These are phyloP conservation scores for Acanthamoeba castellanii DNA, from an alignment of 208 protist species.

Conservation along the genomic window DNA sequence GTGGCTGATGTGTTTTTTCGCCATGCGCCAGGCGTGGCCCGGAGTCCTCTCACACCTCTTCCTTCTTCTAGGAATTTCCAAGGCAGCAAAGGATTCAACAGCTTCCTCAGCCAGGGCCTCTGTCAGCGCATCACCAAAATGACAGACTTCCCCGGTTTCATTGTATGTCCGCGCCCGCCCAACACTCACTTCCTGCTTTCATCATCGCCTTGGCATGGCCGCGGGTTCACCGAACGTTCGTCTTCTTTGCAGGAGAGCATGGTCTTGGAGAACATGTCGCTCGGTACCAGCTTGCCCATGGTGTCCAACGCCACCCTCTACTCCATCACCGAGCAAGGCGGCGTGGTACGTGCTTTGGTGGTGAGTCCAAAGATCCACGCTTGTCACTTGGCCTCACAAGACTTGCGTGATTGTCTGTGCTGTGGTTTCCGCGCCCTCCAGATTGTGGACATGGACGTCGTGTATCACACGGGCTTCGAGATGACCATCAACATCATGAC, in stretches of 20 bases:
- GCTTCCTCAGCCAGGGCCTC: slow-evolving; percentile 39
- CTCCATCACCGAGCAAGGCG: slow-evolving; percentile 61
- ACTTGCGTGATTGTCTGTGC: too few species aligned
- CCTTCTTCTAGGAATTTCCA: slow-evolving; percentile 3
- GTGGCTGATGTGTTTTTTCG: not conserved
- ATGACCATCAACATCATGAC: slow-evolving; percentile 65
- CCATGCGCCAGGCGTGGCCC: too few species aligned
- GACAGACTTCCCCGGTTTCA: slow-evolving; percentile 68
- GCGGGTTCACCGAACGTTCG: too few species aligned
- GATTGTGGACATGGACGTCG: slow-evolving; percentile 65
- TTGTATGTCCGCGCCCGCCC: not conserved
- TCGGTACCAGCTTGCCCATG: slow-evolving; percentile 35
- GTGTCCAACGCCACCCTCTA: slow-evolving; percentile 55
- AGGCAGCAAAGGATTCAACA: slow-evolving; percentile 40
- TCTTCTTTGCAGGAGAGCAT: slow-evolving; percentile 23
- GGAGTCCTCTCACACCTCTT: too few species aligned
- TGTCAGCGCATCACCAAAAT: slow-evolving; percentile 71
- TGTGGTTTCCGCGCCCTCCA: not conserved
- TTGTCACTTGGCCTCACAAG: too few species aligned
- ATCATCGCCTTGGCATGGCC: too few species aligned
- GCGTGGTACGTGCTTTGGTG: not conserved
- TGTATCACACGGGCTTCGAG: slow-evolving; percentile 54
- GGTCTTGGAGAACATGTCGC: slow-evolving; percentile 58
- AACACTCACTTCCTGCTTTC: not conserved
- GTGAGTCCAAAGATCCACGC: too few species aligned